Conservation (phyloP, 1,139 yeast genomes). For the Protomyces inundatus region DNA sequence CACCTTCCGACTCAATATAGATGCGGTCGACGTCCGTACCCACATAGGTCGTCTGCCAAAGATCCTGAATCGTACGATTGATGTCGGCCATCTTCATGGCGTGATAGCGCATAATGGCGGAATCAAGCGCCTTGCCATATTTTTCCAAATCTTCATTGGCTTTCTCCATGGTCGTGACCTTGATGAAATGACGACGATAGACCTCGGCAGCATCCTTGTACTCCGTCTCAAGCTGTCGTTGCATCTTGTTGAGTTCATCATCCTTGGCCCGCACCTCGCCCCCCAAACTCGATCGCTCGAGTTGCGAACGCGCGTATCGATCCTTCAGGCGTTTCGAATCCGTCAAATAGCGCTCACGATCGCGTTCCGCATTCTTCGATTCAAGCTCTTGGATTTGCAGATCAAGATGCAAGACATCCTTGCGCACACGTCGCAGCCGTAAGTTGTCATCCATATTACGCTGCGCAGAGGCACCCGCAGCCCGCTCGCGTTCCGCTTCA, state of each 20-base stretch:
- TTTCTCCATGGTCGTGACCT: slow-evolving; percentile 67
- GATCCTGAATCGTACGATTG: slow-evolving; percentile 75
- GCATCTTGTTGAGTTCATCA: slow-evolving; percentile 58
- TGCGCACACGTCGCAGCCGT: slow-evolving; percentile 46
- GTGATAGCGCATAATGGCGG: slow-evolving; percentile 89
- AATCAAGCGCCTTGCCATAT: slow-evolving; percentile 79
- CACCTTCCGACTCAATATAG: slow-evolving; percentile 74
- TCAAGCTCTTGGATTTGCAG: slow-evolving; percentile 46
- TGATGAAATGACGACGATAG: slow-evolving; percentile 68
- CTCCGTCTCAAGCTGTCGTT: slow-evolving; percentile 61
- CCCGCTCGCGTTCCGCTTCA: slow-evolving; percentile 41
- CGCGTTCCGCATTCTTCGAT: slow-evolving; percentile 57
- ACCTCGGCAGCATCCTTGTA: slow-evolving; percentile 59
- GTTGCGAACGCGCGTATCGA: slow-evolving; percentile 53
- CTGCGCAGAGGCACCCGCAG: slow-evolving; percentile 51
- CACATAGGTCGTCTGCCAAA: slow-evolving; percentile 90
- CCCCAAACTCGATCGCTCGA: slow-evolving; percentile 56
- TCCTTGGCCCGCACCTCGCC: slow-evolving; percentile 85
- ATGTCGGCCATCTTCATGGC: slow-evolving; percentile 88
- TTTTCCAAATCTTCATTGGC: slow-evolving; percentile 81
- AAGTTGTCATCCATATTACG: slow-evolving; percentile 54
- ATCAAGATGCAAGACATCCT: slow-evolving; percentile 40
- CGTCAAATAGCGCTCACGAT: slow-evolving; percentile 59
- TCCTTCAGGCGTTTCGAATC: slow-evolving; percentile 54
- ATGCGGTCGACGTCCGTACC: slow-evolving; percentile 97